Base-by-base conservation (phyloP, 2,329 filamentous ascomycete species). In the Venturia asperata region DNA sequence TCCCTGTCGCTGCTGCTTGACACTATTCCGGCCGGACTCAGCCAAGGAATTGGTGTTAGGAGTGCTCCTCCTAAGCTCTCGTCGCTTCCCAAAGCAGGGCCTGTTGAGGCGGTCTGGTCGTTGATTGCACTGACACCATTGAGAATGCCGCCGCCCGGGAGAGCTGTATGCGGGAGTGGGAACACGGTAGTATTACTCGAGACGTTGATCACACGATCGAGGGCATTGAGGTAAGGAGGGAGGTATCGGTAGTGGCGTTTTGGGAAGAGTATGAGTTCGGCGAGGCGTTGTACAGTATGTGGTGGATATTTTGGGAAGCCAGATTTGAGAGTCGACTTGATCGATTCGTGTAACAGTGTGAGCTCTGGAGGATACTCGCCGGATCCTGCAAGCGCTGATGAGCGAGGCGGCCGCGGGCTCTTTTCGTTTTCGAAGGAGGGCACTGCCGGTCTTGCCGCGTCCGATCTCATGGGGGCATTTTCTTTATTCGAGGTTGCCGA, bases 11-110 rank as follows among this genome's bases (percentile, higher is more conserved):
- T 52, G 17, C 41, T 45, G 24, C 39, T 39, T 7, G 47, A 56
- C 1, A 55, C 64, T 24, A 27, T 21, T 34, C 34, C 27, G 5
- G 55, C 45, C 74, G 66, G 72, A 34, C 68, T 68, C 62, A 97
- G 79, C 94, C 94, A 99, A 0, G 92, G 90, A 66, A 99, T 97
- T 0, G 93, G 94, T 0, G 93, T 97, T 62, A 99, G 81, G 21
- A 97, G 81, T 0, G 94, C 94, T 7, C 94, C 94, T 27, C 93
- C 93, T 1, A 97, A 80, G 15, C 88, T 89, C 74, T 97, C 93
- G 71, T 97, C 93, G 61, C 89, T 91, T 1, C 91, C 92, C 7
- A 93, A 79, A 0, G 71, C 68, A 5, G 76, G 70, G 69, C 76
- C 69, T 74, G 77, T 67, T 65, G 72, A 69, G 71, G 39, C 7